Base-by-base conservation (phyloP, 352 stramenopile species). In the Phytophthora macrochlamydospora region DNA sequence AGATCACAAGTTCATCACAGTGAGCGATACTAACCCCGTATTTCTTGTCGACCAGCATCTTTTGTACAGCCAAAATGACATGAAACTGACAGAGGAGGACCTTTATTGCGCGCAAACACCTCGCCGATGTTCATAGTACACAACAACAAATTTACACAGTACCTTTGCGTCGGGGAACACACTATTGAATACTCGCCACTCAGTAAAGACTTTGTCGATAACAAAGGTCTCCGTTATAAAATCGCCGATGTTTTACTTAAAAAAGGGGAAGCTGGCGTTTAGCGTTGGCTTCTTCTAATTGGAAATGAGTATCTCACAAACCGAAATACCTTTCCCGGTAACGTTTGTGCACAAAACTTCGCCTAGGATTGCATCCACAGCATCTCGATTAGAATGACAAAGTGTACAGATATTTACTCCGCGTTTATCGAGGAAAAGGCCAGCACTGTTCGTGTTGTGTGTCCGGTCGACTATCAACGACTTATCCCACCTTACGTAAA, bases 141-240 rank as follows among this genome's bases (percentile, higher is more conserved):
- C 2, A 38, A 14, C n/a, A 11, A 18, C 13, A 32, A 33, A 18
- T 11, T 14, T 6, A 24, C 14, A 29, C 45, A 51, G 33, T 29
- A 51, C 7, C 33, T 48, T 38, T 33, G 57, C 33, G 3, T 37
- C 1, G 2, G 54, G 58, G 52, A 73, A 53, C 2, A 53, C 32
- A 4, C 59, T 29, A 1, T 66, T 18, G 2, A 66, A 33, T 0
- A 66, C 42, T 11, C 0, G 1, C 63, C 59, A 76, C 18, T 73
- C 68, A 1, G 8, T 62, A 14, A 64, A 68, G 35, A 72, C 68
- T 32, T 76, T 76, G 46, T 73, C 68, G n/a, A 76, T 76, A 0
- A 72, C 46, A 11, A 69, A 32, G 1, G 68, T 69, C n/a, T 59
- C 29, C 1, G 70, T 60, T 2, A 54, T 60, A 4, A 59, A 38